Conservation (phyloP, 2,329 filamentous ascomycete genomes). For the Diplodia scrobiculata region DNA sequence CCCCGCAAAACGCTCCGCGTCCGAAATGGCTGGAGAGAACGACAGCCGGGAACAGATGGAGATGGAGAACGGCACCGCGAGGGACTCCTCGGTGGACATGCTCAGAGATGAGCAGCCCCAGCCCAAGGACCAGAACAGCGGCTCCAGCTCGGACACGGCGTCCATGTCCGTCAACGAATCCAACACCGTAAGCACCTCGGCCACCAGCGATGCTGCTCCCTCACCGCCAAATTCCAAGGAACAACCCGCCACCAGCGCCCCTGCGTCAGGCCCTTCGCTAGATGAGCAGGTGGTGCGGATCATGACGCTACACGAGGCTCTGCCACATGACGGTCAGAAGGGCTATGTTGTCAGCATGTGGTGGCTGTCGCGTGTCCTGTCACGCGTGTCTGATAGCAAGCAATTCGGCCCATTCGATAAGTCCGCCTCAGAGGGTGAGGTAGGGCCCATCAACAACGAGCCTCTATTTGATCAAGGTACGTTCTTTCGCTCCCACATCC, state of each 20-base stretch:
- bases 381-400: conserved; percentile 60
- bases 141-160: conserved; percentile 38
- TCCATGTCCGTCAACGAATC: conserved; percentile 32
- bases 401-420: conserved; percentile 57
- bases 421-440: conserved; percentile 61
- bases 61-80: conserved; percentile 40
- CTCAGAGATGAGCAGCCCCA: conserved; percentile 36
- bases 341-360: conserved; percentile 76
- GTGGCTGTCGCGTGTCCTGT: conserved; percentile 76
- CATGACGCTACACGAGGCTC: conserved; percentile 58
- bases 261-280: conserved; percentile 30
- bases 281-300: conserved; percentile 77
- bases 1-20: conserved; percentile 59
- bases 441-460: conserved; percentile 80
- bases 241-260: not conserved
- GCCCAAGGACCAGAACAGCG: conserved; percentile 35
- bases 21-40: conserved; percentile 54
- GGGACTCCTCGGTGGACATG: conserved; percentile 51
- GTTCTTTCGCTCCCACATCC: not conserved
- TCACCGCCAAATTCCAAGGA: conserved; percentile 20
- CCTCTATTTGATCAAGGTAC: conserved; percentile 35
- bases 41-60: conserved; percentile 40
- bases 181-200: conserved; percentile 27
- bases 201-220: conserved; percentile 26
- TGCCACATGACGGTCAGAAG: conserved; percentile 69